Evolutionary conservation across 768 basidiomycete species (phyloP).

Genomic region (Trametes maxima): DNA sequence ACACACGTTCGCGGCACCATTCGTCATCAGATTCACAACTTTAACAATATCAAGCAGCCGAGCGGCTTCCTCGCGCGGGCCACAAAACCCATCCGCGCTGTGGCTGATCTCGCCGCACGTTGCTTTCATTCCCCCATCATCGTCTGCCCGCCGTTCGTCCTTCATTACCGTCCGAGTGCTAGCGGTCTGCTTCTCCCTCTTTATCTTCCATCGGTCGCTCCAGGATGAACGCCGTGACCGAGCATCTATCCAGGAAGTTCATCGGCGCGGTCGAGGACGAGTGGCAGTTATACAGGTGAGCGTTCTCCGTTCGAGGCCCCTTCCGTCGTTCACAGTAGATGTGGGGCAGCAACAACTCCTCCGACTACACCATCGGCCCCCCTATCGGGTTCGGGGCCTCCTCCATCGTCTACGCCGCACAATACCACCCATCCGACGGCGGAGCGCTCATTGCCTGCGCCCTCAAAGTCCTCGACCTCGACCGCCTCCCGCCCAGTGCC

Average conservation of each 20-base stretch:
- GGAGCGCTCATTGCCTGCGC: slow-evolving; percentile 61
- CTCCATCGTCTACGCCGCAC: slow-evolving; percentile 85
- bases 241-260: slow-evolving; percentile 42
- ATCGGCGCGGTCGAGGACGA: slow-evolving; percentile 86
- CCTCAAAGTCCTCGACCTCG: slow-evolving; percentile 89
- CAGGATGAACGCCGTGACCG: slow-evolving; percentile 24
- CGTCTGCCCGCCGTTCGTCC: background rate
- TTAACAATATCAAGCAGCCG: background rate
- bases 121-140: slow-evolving; percentile 15
- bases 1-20: background rate
- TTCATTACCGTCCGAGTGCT: background rate
- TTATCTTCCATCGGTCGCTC: background rate
- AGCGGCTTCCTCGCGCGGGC: background rate
- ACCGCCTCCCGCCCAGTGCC: slow-evolving; percentile 69
- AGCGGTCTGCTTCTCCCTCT: background rate
- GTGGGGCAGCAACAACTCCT: slow-evolving; percentile 57
- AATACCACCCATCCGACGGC: slow-evolving; percentile 50
- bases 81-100: slow-evolving; percentile 3
- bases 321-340: slow-evolving; percentile 1
- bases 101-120: slow-evolving; percentile 10
- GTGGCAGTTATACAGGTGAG: slow-evolving; percentile 79
- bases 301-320: background rate
- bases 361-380: slow-evolving; percentile 74
- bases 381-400: slow-evolving; percentile 92
- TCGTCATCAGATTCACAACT: background rate